Evolutionary conservation across 2,329 filamentous ascomycete species (phyloP), one percentile per base, ranked within the genome.

Genomic region (Cladophialophora carrionii): DNA sequence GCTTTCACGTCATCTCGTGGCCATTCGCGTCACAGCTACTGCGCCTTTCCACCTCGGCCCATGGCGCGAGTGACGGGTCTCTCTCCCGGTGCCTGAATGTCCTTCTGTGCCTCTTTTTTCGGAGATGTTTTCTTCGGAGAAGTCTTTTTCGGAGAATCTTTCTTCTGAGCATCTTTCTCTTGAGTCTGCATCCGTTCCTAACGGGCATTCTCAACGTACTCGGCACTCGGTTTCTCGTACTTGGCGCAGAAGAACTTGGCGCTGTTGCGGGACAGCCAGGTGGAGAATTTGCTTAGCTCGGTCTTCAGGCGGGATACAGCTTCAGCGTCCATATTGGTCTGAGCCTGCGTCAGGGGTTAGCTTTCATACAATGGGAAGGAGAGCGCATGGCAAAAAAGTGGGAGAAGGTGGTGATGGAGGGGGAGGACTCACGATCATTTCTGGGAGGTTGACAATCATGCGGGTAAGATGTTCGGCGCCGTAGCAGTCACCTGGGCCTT

Each of bases 291-390:
- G 71, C 87, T 85, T 17, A 99, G 84, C 76, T 99, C 95, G 73
- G 97, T 92, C 12, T 92, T 89, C 29, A 98, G 86, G 54, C 92
- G 90, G 68, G 89, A 90, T 49, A 96, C 91, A 2, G 92, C 93
- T 76, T 96, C 92, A 60, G 89, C 84, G 74, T 98, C 95, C 92
- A 99, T 96, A 79, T 98, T 98, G 59, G 95, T 99, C 76, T 99
- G 95, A 3, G 93, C 93, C 68, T 51, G 48, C 20, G 48, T 2
- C 3, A 17, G 22, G 48, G 4, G 22, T 51, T 29, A 51, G 48
- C 24, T 22, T 51, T 2, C 22, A 51, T 8, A 51, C 37, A 43
- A 43, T 6, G 37, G 12, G 14, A 43, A n/a, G 14, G 10, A 22
- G 7, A 49, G 46, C 2, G 3, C 6, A 1, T 49, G 22, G 20